These are phyloP conservation scores for Exsudoporus frostii DNA, from an alignment of 768 basidiomycete species.

Conservation along the genomic window DNA sequence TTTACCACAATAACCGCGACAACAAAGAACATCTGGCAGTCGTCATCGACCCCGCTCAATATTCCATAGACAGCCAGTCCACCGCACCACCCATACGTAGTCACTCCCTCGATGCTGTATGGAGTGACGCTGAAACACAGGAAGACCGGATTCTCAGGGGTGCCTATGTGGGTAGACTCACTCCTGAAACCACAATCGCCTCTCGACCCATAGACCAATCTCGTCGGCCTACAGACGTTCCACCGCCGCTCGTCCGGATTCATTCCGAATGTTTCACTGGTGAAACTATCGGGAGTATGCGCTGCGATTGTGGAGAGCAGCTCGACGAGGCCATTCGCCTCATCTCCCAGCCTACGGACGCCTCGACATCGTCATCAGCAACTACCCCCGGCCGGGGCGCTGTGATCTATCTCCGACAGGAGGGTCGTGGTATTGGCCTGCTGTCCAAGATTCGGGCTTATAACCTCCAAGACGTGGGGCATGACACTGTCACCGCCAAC, in stretches of 20 bases:
- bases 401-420: constrained; percentile 93
- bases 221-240: constrained; percentile 35
- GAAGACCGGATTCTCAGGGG: constrained; percentile 92
- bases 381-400: constrained; percentile 83
- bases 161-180: constrained; percentile 85
- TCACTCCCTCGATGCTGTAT: constrained; percentile 73
- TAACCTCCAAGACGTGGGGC: constrained; percentile 95
- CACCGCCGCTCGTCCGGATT: constrained; percentile 85
- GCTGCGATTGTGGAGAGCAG: constrained; percentile 98
- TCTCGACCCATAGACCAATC: constrained; percentile 35
- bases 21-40: constrained; percentile 94
- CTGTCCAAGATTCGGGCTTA: constrained; percentile 96
- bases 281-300: constrained; percentile 96
- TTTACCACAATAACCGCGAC: constrained; percentile 93
- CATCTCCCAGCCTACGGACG: constrained; percentile 67
- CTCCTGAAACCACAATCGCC: constrained; percentile 47
- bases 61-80: constrained; percentile 42
- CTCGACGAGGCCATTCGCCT: constrained; percentile 94
- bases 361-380: constrained; percentile 36
- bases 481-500: constrained; percentile 98
- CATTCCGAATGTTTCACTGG: constrained; percentile 99
- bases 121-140: constrained; percentile 84
- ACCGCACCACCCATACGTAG: constrained; percentile 70
- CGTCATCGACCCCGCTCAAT: constrained; percentile 88
- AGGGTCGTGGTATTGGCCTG: constrained; percentile 95